Percentiles rank a stretch among this genome's conserved stretches.
phyloP scores from a whole-genome alignment of 2,329 filamentous ascomycete species.

The Microsporum audouinii region DNA sequence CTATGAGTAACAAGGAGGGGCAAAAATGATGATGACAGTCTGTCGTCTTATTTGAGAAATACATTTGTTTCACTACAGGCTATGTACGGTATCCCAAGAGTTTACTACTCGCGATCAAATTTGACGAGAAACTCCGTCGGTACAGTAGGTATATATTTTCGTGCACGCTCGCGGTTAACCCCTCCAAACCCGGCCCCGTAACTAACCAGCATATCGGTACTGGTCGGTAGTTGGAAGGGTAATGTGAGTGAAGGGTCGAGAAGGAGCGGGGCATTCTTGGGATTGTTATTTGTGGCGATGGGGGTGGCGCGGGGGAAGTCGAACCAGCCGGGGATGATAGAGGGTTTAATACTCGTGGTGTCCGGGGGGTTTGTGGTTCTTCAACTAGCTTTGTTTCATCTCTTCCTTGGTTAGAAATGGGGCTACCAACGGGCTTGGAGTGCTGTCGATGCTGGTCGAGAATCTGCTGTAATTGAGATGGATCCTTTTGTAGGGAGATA shows the following conservation, averaged over 20 bases:
- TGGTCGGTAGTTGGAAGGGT: conserved; percentile 88
- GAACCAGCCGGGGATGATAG: not conserved
- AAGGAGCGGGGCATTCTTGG: conserved; percentile 42
- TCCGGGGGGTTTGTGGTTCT: conserved; percentile 9
- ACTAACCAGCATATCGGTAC: conserved; percentile 91
- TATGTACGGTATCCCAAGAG: not conserved
- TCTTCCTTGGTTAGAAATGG: conserved; percentile 7
- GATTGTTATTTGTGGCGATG: conserved; percentile 13
- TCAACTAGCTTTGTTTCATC: not conserved
- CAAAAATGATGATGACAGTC: not conserved
- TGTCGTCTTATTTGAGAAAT: not conserved
- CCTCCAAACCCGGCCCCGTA: conserved; percentile 94
- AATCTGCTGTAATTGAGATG: conserved; percentile 41
- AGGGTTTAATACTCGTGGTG: conserved; percentile 7
- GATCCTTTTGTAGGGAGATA: conserved; percentile 64
- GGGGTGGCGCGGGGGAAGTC: conserved; percentile 5
- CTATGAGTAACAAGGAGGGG: not conserved
- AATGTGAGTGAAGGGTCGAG: conserved; percentile 85
- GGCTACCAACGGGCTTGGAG: conserved; percentile 20
- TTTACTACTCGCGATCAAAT: conserved; percentile 48
- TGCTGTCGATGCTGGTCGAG: conserved; percentile 20
- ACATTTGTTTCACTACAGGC: not conserved
- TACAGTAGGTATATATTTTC: conserved; percentile 92
- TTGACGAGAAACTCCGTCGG: conserved; percentile 86
- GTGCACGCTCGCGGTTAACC: conserved; percentile 76